phyloP scores from a whole-genome alignment of 139 green algal species.

The Coelastrella sp. region DNA sequence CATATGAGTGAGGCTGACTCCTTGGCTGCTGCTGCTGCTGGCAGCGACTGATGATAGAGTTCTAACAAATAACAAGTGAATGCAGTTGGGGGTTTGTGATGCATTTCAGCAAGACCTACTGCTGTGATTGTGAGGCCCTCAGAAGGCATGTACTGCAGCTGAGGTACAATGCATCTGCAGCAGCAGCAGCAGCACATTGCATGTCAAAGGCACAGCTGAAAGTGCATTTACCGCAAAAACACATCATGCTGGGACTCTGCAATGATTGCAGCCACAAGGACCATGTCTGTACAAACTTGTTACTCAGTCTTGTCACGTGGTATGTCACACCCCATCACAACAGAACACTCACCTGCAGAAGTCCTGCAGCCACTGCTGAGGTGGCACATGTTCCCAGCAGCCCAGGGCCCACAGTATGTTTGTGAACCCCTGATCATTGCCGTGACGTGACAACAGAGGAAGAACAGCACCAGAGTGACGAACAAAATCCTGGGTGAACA shows the following conservation, averaged over 20 bases:
- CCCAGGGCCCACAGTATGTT: slow-evolving; percentile 56
- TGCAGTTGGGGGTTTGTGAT: background rate
- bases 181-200: background rate
- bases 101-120: slow-evolving; percentile 31
- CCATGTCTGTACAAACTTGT: too few relatives aligned
- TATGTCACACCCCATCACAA: too few relatives aligned
- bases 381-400: slow-evolving; percentile 41
- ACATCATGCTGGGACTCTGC: too few relatives aligned
- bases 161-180: slow-evolving; percentile 28
- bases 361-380: slow-evolving; percentile 44
- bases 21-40: background rate
- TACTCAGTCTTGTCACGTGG: too few relatives aligned
- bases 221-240: too few relatives aligned
- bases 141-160: slow-evolving; percentile 26
- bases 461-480: background rate
- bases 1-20: slow-evolving; percentile 36
- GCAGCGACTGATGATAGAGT: slow-evolving; percentile 8
- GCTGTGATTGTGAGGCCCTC: slow-evolving; percentile 13
- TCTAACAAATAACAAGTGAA: slow-evolving; percentile 26
- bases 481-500: slow-evolving; percentile 30
- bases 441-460: background rate
- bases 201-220: too few relatives aligned
- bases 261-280: too few relatives aligned
- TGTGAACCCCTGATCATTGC: slow-evolving; percentile 48
- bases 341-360: slow-evolving; percentile 32